phyloP scores from a whole-genome alignment of 768 basidiomycete species.

The Imleria badia region DNA sequence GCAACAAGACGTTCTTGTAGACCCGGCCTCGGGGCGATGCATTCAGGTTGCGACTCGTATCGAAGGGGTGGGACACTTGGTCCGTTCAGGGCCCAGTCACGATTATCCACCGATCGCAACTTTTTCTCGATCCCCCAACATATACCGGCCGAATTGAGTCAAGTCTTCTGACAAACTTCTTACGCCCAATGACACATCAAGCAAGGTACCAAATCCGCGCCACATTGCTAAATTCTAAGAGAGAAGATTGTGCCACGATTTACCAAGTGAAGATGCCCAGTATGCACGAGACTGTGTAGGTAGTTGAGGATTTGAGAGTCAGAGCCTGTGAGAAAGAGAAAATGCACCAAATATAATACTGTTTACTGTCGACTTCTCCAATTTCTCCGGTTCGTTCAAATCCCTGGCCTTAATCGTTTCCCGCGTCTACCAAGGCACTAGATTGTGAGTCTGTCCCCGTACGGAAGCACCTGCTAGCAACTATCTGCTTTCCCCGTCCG shows the following conservation, averaged over 20 bases:
- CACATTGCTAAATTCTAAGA: background rate
- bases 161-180: constrained; percentile 19
- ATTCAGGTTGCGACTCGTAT: constrained; percentile 27
- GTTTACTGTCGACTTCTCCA: too few species aligned
- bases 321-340: too few species aligned
- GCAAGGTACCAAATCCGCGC: constrained; percentile 10
- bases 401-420: too few species aligned
- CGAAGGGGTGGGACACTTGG: constrained; percentile 33
- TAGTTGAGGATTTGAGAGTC: too few species aligned
- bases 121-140: constrained; percentile 28
- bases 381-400: too few species aligned
- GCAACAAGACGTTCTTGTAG: constrained; percentile 31
- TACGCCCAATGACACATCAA: background rate
- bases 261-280: too few species aligned
- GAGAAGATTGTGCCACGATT: background rate
- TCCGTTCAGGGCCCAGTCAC: constrained; percentile 7
- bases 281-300: too few species aligned
- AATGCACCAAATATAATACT: too few species aligned
- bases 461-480: too few species aligned
- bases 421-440: too few species aligned
- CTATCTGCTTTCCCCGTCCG: too few species aligned
- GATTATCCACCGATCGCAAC: background rate
- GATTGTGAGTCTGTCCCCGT: too few species aligned
- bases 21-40: constrained; percentile 21
- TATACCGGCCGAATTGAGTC: constrained; percentile 24